A percentile compares a stretch with the other conserved stretches of the same genome.
Evolutionary conservation across 345 rosid species (phyloP).

Genomic region (Trapa bicornis): DNA sequence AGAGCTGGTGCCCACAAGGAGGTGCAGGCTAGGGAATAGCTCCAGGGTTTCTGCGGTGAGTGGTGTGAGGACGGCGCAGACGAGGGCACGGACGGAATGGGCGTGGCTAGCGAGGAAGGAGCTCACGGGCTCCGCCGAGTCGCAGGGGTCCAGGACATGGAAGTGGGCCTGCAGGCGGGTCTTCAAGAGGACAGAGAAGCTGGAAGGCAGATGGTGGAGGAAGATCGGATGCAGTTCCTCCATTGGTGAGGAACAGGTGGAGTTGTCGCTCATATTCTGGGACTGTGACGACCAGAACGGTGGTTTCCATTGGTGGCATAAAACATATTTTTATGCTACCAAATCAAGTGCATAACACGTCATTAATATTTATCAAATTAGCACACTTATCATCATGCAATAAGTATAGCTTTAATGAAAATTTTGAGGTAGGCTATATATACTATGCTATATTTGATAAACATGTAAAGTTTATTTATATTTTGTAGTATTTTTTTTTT

Average conservation of each 20-base stretch:
- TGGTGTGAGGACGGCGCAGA: conserved; percentile 15
- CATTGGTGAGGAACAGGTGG: background rate
- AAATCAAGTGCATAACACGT: too few relatives aligned
- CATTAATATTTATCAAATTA: too few relatives aligned
- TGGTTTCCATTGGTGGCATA: too few relatives aligned
- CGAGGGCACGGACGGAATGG: conserved; percentile 21
- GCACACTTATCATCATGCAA: too few relatives aligned
- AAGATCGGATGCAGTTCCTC: background rate
- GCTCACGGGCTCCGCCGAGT: conserved; percentile 9
- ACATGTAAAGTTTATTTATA: too few relatives aligned
- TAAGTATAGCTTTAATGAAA: too few relatives aligned
- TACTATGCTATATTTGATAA: too few relatives aligned
- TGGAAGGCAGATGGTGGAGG: background rate
- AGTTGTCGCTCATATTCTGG: background rate
- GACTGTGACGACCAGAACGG: background rate
- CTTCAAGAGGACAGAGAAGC: background rate
- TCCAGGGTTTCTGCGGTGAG: conserved; percentile 21
- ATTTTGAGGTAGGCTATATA: too few relatives aligned
- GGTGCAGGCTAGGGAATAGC: conserved; percentile 18
- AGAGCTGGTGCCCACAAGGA: conserved; percentile 27
- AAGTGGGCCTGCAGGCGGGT: background rate
- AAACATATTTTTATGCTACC: too few relatives aligned
- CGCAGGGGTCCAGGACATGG: conserved; percentile 2
- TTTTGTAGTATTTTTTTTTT: too few relatives aligned
- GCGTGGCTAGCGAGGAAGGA: conserved; percentile 15